Conservation (phyloP, 805 yeast genomes). For the Ogataea henricii region DNA sequence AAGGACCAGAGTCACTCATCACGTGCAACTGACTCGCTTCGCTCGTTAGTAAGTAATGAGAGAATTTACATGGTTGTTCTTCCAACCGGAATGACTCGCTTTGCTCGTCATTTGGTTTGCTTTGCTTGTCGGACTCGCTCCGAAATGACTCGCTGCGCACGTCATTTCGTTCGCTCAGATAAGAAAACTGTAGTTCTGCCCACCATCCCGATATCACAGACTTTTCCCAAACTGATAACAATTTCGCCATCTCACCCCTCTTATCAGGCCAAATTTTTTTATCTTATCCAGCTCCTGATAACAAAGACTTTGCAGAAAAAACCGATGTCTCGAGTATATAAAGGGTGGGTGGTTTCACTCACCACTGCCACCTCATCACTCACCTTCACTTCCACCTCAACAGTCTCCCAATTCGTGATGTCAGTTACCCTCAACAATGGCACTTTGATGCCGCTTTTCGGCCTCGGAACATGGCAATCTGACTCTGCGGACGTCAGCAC, state of each 20-base stretch:
- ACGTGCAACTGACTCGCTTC: not conserved
- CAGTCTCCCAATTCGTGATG: too few species aligned
- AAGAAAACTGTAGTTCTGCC: constrained; percentile 8
- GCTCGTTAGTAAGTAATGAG: too few species aligned
- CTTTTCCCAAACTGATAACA: constrained; percentile 2
- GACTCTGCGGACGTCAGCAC: constrained; percentile 51
- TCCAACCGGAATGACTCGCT: not conserved
- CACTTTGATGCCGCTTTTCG: constrained; percentile 58
- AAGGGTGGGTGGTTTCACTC: too few species aligned
- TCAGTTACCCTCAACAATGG: constrained; percentile 37
- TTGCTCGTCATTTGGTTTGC: not conserved
- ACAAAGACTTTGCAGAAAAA: too few species aligned
- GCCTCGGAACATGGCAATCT: constrained; percentile 67
- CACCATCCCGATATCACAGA: constrained; percentile 11
- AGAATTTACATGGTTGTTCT: too few species aligned
- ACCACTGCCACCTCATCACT: too few species aligned
- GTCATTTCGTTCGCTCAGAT: not conserved
- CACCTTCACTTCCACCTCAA: too few species aligned
- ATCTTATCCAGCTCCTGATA: too few species aligned
- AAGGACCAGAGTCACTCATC: too few species aligned
- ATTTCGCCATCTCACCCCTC: not conserved
- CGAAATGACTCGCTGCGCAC: not conserved
- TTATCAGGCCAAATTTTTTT: not conserved
- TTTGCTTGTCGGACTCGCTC: too few species aligned
- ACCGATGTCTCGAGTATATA: too few species aligned